Evolutionary conservation across 768 basidiomycete genomes (phyloP).

Genomic region (Mycena sanguinolenta): DNA sequence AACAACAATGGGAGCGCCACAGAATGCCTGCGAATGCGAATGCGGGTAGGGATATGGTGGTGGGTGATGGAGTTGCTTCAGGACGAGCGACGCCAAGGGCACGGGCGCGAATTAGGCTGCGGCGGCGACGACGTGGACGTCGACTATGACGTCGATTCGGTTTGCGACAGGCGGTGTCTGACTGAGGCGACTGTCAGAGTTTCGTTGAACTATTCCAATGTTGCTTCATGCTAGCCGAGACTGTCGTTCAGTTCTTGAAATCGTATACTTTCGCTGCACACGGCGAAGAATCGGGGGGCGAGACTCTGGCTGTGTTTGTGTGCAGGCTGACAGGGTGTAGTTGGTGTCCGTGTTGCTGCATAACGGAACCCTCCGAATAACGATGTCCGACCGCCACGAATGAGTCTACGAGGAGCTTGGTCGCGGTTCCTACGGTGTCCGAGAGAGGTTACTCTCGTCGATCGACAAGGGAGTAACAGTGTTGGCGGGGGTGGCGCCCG

Average conservation of each 20-base stretch:
- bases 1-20: too few species aligned
- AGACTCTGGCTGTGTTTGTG: slow-evolving; percentile 82
- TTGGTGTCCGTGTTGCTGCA: slow-evolving; percentile 57
- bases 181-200: too few species aligned
- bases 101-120: too few species aligned
- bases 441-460: slow-evolving; percentile 55
- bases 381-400: slow-evolving; percentile 73
- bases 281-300: slow-evolving; percentile 79
- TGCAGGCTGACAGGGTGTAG: slow-evolving; percentile 67
- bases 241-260: slow-evolving; percentile 55
- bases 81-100: too few species aligned
- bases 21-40: too few species aligned
- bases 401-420: slow-evolving; percentile 37
- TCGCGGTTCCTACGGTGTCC: slow-evolving; percentile 69
- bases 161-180: too few species aligned
- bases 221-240: slow-evolving; percentile 53
- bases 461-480: slow-evolving; percentile 62
- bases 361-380: slow-evolving; percentile 65
- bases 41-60: too few species aligned
- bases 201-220: slow-evolving; percentile 88
- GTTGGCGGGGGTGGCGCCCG: slow-evolving; percentile 49
- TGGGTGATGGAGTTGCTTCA: too few species aligned
- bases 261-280: slow-evolving; percentile 54
- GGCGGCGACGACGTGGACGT: too few species aligned
- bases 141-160: too few species aligned